Evolutionary conservation across 129 eudicot genomes (phyloP).

Genomic region (Lonicera japonica): DNA sequence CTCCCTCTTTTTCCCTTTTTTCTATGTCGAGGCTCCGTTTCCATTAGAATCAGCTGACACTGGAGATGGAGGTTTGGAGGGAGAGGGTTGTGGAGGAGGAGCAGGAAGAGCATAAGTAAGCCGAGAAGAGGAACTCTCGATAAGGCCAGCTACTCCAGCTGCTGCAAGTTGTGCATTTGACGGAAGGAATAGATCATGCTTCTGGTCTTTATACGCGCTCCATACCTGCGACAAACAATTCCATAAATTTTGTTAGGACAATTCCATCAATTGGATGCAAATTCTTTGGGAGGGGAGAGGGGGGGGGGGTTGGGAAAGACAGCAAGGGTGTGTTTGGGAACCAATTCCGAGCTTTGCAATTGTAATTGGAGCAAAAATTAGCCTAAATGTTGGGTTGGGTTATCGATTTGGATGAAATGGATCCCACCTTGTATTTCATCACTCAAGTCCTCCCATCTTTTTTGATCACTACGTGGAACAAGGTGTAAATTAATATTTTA

Average conservation of each 20-base stretch:
- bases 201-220: constrained; percentile 96
- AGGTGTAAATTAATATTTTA: too few relatives aligned
- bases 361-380: too few relatives aligned
- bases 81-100: constrained; percentile 55
- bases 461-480: too few relatives aligned
- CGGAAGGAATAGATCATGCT: constrained; percentile 94
- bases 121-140: constrained; percentile 73
- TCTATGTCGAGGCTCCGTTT: neutral
- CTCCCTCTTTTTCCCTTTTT: too few relatives aligned
- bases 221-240: constrained; percentile 62
- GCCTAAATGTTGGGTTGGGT: too few relatives aligned
- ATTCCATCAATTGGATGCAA: neutral
- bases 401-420: too few relatives aligned
- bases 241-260: too few relatives aligned
- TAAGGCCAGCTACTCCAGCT: constrained; percentile 94
- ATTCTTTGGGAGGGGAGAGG: too few relatives aligned
- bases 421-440: too few relatives aligned
- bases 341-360: too few relatives aligned
- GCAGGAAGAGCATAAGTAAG: constrained; percentile 76
- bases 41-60: constrained; percentile 37
- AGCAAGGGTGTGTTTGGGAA: neutral
- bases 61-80: constrained; percentile 28
- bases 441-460: too few relatives aligned
- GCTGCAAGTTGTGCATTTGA: constrained; percentile 92
- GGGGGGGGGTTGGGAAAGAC: too few relatives aligned